Base-by-base conservation (phyloP, 352 stramenopile genomes). In the Pythium apleroticum region DNA sequence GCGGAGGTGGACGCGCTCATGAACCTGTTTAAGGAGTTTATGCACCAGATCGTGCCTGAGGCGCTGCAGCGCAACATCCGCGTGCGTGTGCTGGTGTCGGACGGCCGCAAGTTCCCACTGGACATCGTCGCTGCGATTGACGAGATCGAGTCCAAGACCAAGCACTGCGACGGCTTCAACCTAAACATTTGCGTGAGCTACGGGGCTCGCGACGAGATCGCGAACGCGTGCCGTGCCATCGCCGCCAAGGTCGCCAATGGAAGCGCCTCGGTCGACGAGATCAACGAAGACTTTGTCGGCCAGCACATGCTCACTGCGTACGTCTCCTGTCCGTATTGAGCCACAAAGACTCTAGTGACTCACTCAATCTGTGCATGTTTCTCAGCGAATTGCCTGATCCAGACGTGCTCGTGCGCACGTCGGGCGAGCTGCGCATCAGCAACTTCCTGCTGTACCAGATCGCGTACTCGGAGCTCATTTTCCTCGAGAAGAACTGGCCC, bases 381-480 rank as follows among this genome's bases (percentile, higher is more conserved):
- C 33, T 9, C 46, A 98, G 92, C 3, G 74, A 74, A 4, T 62
- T 98, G 28, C 91, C 89, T 11, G 90, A 98, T 68, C 95, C 96
- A 7, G 96, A 99, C 65, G 73, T 99, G 22, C 75, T 99, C 22
- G 88, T 99, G 53, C 90, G 97, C 25, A 99, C 96, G 12, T 97
- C 92, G 39, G 97, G 97, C 17, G 96, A 99, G 72, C 71, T 86
- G 55, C 90, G 97, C 49, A 81, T 99, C 48, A 98, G 89, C 73
- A 99, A 99, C 74, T 99, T 99, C 71, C 68, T 99, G 49, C 73
- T 99, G 9, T 99, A 89, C 80, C 94, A 99, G 72, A 85, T 91
- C 48, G 95, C 95, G 28, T 98, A 99, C 81, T 76, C 94, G 45
- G 96, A 99, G 76, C 73, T 99, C 15, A 95, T 97, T 65, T 97